Evolutionary conservation across 108 stramenopile genomes (phyloP).

Genomic region (Pseudonitzschia delicatissima): DNA sequence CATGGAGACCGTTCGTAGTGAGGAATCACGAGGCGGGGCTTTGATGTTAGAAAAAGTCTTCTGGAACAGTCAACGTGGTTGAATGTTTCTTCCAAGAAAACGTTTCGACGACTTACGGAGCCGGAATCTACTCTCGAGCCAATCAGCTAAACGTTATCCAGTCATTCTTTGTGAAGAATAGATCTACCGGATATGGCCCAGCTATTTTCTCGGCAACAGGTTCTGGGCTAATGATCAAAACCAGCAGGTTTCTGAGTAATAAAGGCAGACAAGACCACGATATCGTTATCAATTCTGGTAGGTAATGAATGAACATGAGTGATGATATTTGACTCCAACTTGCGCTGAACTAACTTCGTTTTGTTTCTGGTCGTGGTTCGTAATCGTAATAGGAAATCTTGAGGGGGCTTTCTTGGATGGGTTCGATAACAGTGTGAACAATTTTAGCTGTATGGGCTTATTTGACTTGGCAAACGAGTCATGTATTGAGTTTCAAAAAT

Average conservation of each 20-base stretch:
- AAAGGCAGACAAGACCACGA: conserved; percentile 14
- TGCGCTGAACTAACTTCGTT: not conserved
- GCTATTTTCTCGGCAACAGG: conserved; percentile 19
- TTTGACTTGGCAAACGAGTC: not conserved
- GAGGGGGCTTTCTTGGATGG: not conserved
- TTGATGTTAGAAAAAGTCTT: conserved; percentile 15
- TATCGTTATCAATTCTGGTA: conserved; percentile 18
- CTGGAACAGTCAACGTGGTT: conserved; percentile 21
- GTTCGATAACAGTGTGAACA: not conserved
- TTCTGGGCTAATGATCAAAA: conserved; percentile 16
- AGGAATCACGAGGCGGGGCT: conserved; percentile 23
- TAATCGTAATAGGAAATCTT: not conserved
- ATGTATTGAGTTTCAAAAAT: not conserved
- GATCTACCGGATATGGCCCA: conserved; percentile 8
- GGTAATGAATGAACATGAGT: not conserved
- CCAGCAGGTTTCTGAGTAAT: conserved; percentile 11
- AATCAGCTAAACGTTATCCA: conserved; percentile 21
- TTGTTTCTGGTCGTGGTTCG: not conserved
- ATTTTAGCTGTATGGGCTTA: not conserved
- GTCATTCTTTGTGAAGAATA: conserved; percentile 10
- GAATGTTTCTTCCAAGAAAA: conserved; percentile 23
- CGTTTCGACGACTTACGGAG: conserved; percentile 18
- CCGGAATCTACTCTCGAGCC: conserved; percentile 20
- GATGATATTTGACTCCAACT: not conserved
- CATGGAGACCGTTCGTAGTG: conserved; percentile 1